Evolutionary conservation across 2,329 filamentous ascomycete species (phyloP).

Genomic region (Phaeophleospora eucalypticola): DNA sequence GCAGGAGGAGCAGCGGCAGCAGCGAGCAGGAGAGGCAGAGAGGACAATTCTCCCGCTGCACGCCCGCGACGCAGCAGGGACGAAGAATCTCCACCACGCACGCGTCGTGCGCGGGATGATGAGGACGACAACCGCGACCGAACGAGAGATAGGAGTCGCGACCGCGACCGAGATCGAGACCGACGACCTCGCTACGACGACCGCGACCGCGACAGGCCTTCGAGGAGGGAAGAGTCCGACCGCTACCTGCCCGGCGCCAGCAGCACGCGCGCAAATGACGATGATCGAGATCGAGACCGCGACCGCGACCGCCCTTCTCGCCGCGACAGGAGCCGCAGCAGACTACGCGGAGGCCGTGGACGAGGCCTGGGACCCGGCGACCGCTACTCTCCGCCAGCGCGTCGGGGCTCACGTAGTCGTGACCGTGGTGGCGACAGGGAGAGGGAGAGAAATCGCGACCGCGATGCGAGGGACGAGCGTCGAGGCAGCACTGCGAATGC

Average conservation of each 20-base stretch:
- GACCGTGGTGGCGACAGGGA: constrained; percentile 9
- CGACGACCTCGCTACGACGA: constrained; percentile 17
- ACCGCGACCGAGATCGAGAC: constrained; percentile 3
- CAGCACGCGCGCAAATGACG: constrained; percentile 8
- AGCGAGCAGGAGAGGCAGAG: constrained; percentile 6
- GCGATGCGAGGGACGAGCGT: constrained; percentile 1
- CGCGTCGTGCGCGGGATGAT: constrained; percentile 3
- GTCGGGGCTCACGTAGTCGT: constrained; percentile 5
- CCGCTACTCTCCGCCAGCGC: constrained; percentile 1
- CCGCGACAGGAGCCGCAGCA: constrained; percentile 8
- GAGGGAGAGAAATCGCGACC: constrained; percentile 2
- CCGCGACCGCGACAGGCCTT: constrained; percentile 27
- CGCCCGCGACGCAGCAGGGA: constrained; percentile 8
- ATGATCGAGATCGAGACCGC: constrained; percentile 5
- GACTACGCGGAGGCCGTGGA: constrained; percentile 29
- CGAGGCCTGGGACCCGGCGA: constrained; percentile 24
- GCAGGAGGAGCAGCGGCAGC: constrained; percentile 2
- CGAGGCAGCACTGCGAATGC: background rate
- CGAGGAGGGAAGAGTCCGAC: constrained; percentile 19
- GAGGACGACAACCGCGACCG: constrained; percentile 5
- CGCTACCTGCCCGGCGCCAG: constrained; percentile 33
- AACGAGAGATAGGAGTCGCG: constrained; percentile 1
- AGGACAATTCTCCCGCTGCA: constrained; percentile 7
- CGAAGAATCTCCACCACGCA: constrained; percentile 8
- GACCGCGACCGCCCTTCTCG: background rate